Evolutionary conservation across 2,329 filamentous ascomycete species (phyloP).

Genomic region (Fusarium oligoseptatum): DNA sequence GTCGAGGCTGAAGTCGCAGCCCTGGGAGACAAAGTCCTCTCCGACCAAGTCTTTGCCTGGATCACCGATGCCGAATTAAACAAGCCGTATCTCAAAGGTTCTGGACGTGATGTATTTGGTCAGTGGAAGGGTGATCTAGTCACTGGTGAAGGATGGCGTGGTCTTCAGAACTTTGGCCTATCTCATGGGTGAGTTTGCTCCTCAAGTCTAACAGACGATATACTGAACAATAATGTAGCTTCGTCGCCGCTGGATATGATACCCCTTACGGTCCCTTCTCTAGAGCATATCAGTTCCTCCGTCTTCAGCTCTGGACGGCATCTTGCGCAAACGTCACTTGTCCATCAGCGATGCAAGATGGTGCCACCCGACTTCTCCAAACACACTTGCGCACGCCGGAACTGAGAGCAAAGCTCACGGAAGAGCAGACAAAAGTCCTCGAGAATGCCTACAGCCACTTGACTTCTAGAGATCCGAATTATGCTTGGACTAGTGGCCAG

Average conservation of each 20-base stretch:
- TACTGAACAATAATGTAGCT: slow-evolving; percentile 45
- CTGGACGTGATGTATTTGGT: slow-evolving; percentile 73
- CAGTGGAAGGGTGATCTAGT: slow-evolving; percentile 70
- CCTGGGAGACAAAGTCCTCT: slow-evolving; percentile 67
- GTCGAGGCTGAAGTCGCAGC: slow-evolving; percentile 59
- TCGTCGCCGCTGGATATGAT: slow-evolving; percentile 73
- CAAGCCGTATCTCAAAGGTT: slow-evolving; percentile 69
- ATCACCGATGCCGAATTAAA: slow-evolving; percentile 75
- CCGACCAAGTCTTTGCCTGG: slow-evolving; percentile 66
- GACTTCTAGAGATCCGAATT: slow-evolving; percentile 61
- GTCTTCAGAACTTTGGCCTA: slow-evolving; percentile 70
- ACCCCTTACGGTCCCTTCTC: slow-evolving; percentile 63
- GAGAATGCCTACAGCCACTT: slow-evolving; percentile 66
- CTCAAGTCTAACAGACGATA: not conserved
- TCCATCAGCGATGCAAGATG: slow-evolving; percentile 76
- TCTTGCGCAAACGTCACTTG: slow-evolving; percentile 74
- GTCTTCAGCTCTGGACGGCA: slow-evolving; percentile 69
- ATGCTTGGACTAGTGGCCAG: slow-evolving; percentile 79
- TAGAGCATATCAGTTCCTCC: slow-evolving; percentile 71
- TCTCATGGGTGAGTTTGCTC: slow-evolving; percentile 60
- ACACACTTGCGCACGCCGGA: slow-evolving; percentile 55
- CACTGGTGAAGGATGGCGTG: slow-evolving; percentile 75
- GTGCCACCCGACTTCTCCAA: slow-evolving; percentile 66
- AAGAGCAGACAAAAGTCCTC: slow-evolving; percentile 58
- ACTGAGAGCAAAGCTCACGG: slow-evolving; percentile 45